phyloP scores from a whole-genome alignment of 192 early-diverging fungal genomes.

The Gorgonomyces haynaldii region DNA sequence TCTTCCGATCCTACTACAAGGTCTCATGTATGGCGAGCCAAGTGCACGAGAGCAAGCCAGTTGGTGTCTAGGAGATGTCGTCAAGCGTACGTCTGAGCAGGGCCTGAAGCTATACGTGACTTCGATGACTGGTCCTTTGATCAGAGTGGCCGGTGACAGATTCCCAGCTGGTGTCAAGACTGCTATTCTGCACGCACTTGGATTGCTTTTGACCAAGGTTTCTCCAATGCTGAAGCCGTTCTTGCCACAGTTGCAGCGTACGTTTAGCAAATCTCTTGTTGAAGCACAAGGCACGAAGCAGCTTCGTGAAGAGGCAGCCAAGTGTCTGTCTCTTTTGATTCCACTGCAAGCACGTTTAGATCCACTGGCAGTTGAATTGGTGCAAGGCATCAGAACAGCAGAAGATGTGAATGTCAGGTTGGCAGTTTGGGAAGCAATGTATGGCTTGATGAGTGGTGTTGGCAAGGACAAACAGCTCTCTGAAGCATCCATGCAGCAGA shows the following conservation, averaged over 20 bases:
- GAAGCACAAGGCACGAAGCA: conserved; percentile 50
- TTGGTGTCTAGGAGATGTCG: conserved; percentile 69
- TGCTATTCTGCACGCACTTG: conserved; percentile 79
- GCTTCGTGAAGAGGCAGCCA: conserved; percentile 71
- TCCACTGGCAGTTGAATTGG: conserved; percentile 64
- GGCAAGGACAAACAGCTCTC: conserved; percentile 34
- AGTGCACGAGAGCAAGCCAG: conserved; percentile 80
- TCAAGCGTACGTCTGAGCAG: conserved; percentile 55
- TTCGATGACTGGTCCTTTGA: conserved; percentile 91
- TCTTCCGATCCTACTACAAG: conserved; percentile 86
- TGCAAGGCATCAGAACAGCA: conserved; percentile 51
- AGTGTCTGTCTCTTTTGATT: conserved; percentile 62
- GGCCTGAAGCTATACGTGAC: conserved; percentile 84
- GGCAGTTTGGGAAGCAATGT: conserved; percentile 63
- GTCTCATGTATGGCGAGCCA: conserved; percentile 73
- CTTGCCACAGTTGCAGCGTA: conserved; percentile 95
- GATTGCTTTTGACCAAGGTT: conserved; percentile 67
- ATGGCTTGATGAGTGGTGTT: conserved; percentile 47
- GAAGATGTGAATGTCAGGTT: conserved; percentile 49
- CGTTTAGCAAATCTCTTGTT: conserved; percentile 80
- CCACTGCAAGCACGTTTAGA: conserved; percentile 63
- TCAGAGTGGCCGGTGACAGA: conserved; percentile 94
- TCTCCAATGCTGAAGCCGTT: conserved; percentile 87
- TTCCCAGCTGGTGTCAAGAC: conserved; percentile 85
- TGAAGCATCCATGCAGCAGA: conserved; percentile 43